phyloP scores from a whole-genome alignment of 768 basidiomycete species.

The Punctularia strigosozonata region DNA sequence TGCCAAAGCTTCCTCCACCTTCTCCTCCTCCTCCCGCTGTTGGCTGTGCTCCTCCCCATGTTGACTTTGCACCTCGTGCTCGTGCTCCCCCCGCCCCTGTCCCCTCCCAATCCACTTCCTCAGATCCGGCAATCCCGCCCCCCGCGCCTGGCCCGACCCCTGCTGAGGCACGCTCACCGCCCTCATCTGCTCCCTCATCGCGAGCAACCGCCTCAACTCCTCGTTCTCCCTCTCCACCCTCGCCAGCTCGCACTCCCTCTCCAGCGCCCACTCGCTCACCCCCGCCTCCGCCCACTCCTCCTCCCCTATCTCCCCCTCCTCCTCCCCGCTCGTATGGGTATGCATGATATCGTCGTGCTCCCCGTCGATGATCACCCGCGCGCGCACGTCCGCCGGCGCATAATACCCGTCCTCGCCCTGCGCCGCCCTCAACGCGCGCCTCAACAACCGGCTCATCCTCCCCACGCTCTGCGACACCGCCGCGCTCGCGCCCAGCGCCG shows the following conservation, averaged over 20 bases:
- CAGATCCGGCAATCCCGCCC: too few relatives aligned
- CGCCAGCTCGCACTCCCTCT: slow-evolving; percentile 84
- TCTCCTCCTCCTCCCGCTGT: too few relatives aligned
- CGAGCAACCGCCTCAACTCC: slow-evolving; percentile 62
- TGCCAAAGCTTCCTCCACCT: too few relatives aligned
- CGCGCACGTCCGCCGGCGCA: slow-evolving; percentile 3
- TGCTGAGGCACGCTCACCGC: slow-evolving; percentile 4
- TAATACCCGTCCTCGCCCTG: slow-evolving; percentile 67
- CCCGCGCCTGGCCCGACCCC: slow-evolving; percentile 5
- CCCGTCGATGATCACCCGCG: background rate
- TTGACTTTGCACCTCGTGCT: too few relatives aligned
- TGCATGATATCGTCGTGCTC: background rate
- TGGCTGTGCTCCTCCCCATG: too few relatives aligned
- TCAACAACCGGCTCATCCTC: slow-evolving; percentile 57
- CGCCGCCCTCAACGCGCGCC: slow-evolving; percentile 55
- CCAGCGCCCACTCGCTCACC: slow-evolving; percentile 65
- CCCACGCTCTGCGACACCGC: slow-evolving; percentile 56
- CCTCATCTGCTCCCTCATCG: slow-evolving; percentile 6
- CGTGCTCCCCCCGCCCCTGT: too few relatives aligned
- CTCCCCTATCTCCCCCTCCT: slow-evolving; percentile 3
- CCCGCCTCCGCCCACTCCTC: slow-evolving; percentile 20
- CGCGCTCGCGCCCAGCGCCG: slow-evolving; percentile 49
- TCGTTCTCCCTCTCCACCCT: slow-evolving; percentile 84
- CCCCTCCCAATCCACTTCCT: too few relatives aligned
- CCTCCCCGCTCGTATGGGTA: background rate